Evolutionary conservation across 2,329 filamentous ascomycete species (phyloP), one percentile per base, ranked within the genome.

Genomic region (Cordyceps farinosa): DNA sequence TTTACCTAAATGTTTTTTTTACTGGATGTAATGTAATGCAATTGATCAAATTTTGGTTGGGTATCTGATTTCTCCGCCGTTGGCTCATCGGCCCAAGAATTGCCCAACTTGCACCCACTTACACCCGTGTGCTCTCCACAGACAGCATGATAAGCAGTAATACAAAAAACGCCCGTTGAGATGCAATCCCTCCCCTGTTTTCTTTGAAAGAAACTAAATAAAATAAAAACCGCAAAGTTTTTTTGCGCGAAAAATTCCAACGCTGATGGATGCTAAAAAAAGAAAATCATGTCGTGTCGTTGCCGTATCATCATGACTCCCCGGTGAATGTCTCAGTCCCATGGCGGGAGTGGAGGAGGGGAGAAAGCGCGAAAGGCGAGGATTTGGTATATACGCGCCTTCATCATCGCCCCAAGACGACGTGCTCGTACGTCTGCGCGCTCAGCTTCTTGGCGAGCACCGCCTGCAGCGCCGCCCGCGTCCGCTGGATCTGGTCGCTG

Each of bases 391-490:
- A 38, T 38, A 40, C 9, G 11, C 5, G 22, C 22, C 22, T 22
- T 22, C 22, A 22, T 61, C 48, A 61, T 73, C 42, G 58, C 68
- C 22, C 79, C 80, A 66, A 84, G 71, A 86, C 64, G 15, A 83
- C 78, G 47, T 75, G 74, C 62, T 84, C 82, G 62, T 83, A 81
- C 65, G 77, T 72, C 42, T 76, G 75, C 40, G 72, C 71, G 34
- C 77, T 76, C 30, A 86, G 70, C 64, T 82, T 76, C 51, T 75
- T 72, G 42, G 79, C 75, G 63, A 87, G 68, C 42, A 81, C 77
- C 15, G 77, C 77, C 67, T 81, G 80, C 59, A 87, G 68, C 3
- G 81, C 78, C 2, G 82, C 83, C 56, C 75, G 77, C 66, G 78
- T 83, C 62, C 74, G 78, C 22, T 68, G 71, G 17, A 87, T 79